phyloP scores from a whole-genome alignment of 352 stramenopile genomes.

The Phytophthora vignae region DNA sequence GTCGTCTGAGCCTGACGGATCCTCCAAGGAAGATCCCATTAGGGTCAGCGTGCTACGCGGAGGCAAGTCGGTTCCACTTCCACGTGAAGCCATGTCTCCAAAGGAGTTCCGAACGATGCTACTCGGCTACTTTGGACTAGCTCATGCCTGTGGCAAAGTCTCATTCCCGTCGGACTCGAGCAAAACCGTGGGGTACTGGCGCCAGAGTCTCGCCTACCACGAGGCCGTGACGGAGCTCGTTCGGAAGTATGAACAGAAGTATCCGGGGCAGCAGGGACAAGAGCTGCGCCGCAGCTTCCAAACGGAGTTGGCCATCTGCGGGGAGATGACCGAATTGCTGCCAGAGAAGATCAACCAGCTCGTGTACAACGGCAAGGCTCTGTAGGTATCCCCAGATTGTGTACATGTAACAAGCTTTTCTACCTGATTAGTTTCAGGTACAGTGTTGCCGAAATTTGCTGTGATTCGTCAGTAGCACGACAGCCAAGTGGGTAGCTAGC shows the following conservation, averaged over 20 bases:
- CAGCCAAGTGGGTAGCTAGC: neutral
- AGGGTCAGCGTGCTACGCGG: conserved; percentile 40
- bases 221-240: conserved; percentile 52
- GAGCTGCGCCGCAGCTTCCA: conserved; percentile 50
- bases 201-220: conserved; percentile 63
- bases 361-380: conserved; percentile 67
- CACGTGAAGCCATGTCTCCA: conserved; percentile 39
- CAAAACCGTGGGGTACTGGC: conserved; percentile 71
- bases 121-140: conserved; percentile 68
- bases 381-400: conserved; percentile 30
- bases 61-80: conserved; percentile 39
- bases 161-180: conserved; percentile 44
- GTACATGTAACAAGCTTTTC: too few relatives aligned
- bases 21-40: conserved; percentile 25
- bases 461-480: too few relatives aligned
- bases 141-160: conserved; percentile 69
- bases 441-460: too few relatives aligned
- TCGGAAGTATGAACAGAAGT: conserved; percentile 44
- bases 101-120: conserved; percentile 56
- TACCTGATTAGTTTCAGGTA: too few relatives aligned
- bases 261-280: conserved; percentile 20
- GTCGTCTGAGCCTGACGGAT: neutral
- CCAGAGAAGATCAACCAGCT: conserved; percentile 86
- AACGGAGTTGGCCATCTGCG: conserved; percentile 63
- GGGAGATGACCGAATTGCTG: conserved; percentile 70